phyloP scores from a whole-genome alignment of 164 flowering plant genomes.

The Piper betle region DNA sequence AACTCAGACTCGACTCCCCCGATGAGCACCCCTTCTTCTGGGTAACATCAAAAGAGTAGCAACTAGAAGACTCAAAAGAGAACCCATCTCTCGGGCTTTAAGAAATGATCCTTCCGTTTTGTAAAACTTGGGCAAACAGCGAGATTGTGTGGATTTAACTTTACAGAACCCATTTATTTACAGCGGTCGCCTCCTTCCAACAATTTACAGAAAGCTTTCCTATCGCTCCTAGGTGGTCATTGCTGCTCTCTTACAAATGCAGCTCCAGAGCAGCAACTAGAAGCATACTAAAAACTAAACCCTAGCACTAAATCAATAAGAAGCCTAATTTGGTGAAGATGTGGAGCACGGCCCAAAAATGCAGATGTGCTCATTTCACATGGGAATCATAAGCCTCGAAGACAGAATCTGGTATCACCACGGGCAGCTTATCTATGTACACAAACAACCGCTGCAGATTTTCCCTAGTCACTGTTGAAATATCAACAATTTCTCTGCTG shows the following conservation, averaged over 20 bases:
- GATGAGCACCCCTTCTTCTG: no score
- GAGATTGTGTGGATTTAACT: no score
- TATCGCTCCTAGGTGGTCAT: neutral
- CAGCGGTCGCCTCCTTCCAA: neutral
- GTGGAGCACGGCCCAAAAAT: neutral
- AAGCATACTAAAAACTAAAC: neutral
- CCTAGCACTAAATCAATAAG: neutral
- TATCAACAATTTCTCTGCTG: conserved; percentile 43
- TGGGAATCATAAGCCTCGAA: conserved; percentile 33
- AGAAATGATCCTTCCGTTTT: no score
- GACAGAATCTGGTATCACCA: conserved; percentile 28
- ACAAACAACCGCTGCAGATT: conserved; percentile 50
- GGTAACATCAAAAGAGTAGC: no score
- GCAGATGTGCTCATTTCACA: conserved; percentile 4
- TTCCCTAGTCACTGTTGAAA: conserved; percentile 43
- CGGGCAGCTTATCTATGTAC: conserved; percentile 51
- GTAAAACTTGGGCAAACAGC: no score
- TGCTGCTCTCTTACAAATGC: neutral
- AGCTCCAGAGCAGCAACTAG: neutral
- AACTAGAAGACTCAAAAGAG: no score
- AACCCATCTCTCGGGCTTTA: no score
- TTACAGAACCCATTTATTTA: no score
- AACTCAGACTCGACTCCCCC: no score
- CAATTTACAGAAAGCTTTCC: conserved; percentile 1
- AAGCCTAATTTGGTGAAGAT: neutral